Evolutionary conservation across 2,329 filamentous ascomycete genomes (phyloP), one percentile per base, ranked within the genome.

Genomic region (Didymella exigua): DNA sequence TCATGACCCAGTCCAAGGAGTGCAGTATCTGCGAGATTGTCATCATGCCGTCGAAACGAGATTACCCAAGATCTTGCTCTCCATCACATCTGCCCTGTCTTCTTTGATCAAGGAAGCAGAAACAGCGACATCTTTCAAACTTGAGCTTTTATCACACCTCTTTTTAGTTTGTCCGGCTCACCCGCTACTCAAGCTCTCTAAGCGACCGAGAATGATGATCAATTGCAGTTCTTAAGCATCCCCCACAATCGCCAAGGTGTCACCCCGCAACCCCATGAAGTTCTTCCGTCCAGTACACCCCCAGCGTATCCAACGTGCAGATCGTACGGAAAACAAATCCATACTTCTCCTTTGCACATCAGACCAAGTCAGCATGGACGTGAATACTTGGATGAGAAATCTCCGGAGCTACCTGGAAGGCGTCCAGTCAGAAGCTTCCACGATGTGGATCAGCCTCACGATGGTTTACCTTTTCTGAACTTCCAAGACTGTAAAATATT

Each of bases 201-300:
- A 24, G 23, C 10, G 3, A 23, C 19, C 16, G 2, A 33, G 26
- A 27, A 13, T n/a, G 34, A 29, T 10, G 29, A 29, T 41, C 34
- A 33, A 11, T 14, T 31, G 8, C 46, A 34, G 37, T 34, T 41
- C 19, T 13, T 47, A 16, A n/a, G 41, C 27, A 31, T 29, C 18
- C 50, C 36, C 50, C 36, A 36, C 48, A 42, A 16, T 24, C 37
- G 50, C 50, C 50, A 54, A 54, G 36, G 18, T 23, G 21, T 30
- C 29, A 34, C 50, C 50, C 50, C 44, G 36, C 44, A 52, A 45
- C 19, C 19, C 29, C 41, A 10, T 29, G 31, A 24, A 52, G 34
- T 46, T 52, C 34, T 52, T 52, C 49, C 49, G 34, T 52, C 49
- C 49, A 52, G 27, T 52, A 33, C 34, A 19, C 19, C 19, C 42